Evolutionary conservation across 169 alveolate species (phyloP), one percentile per base, ranked within the genome.

Genomic region (Plasmodium malariae): DNA sequence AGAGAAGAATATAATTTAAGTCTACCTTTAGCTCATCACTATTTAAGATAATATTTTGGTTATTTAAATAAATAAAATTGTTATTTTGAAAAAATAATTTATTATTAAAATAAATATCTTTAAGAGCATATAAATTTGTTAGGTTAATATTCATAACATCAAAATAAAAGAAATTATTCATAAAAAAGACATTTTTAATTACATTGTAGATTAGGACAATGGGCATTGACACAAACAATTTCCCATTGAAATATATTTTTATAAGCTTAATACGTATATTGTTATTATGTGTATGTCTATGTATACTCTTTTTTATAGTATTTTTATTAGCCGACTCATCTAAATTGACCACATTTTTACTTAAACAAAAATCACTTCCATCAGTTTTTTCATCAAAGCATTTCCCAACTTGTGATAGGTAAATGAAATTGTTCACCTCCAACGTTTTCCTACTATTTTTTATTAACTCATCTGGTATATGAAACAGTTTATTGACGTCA

Each of bases 221-320:
- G 6, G 91, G 91, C 32, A 83, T 14, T 2, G 91, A 57, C 12
- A 49, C 21, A 71, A 43, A 83, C 37, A 48, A 67, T 40, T 83
- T 83, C 43, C 91, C 91, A 83, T 83, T 83, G 59, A 83, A 32
- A 43, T 59, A 67, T 57, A 83, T 70, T 14, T 45, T 83, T 14
- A 83, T 24, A 21, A 21, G 48, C 37, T 67, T 83, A 24, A 83
- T 67, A 24, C 67, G 65, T 83, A 83, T 67, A 30, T 55, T 43
- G 9, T 83, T 45, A 12, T 28, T 62, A 28, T 71, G 17, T 37
- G 17, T 12, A 70, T 34, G 36, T 14, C 51, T 28, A 24, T 0
- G 11, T 45, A 1, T 1, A 45, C 14, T 45, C 1, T 12, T 45
- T 11, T 45, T 45, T 11, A 45, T 45, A 45, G 5, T 45, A 45